Conservation (phyloP, 768 basidiomycete genomes). For the Suillus placidus region DNA sequence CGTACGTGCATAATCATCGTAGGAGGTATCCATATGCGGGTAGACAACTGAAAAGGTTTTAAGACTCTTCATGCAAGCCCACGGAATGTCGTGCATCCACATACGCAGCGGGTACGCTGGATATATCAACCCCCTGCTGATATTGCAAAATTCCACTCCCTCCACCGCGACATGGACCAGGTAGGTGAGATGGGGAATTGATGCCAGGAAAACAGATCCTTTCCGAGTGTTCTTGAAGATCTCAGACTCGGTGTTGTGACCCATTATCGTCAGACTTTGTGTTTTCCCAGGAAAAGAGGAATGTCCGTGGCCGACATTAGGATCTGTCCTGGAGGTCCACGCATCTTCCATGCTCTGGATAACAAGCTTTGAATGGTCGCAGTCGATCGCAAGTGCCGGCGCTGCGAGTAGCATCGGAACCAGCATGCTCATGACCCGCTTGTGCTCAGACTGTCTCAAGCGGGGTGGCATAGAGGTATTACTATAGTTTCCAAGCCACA, state of each 20-base stretch:
- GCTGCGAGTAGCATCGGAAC: too few species aligned
- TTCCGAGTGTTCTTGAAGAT: neutral
- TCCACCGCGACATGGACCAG: neutral
- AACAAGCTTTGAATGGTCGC: too few species aligned
- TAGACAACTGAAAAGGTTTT: neutral
- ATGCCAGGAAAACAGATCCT: neutral
- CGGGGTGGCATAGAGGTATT: too few species aligned
- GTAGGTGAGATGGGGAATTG: neutral
- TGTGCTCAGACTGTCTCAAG: too few species aligned
- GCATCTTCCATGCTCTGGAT: neutral
- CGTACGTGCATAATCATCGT: neutral
- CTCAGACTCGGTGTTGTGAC: fast-evolving
- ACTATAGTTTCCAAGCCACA: too few species aligned
- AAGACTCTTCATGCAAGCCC: neutral
- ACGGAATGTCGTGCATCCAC: neutral
- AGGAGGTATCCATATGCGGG: neutral
- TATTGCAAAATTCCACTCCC: neutral
- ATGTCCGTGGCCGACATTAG: neutral
- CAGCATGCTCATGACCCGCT: too few species aligned
- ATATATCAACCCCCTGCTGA: neutral
- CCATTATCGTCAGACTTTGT: neutral
- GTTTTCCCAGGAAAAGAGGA: neutral
- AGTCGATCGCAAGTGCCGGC: too few species aligned
- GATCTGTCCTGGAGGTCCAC: neutral
- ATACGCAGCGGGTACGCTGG: neutral